A percentile compares a stretch with the other conserved stretches of the same genome.
phyloP scores from a whole-genome alignment of 495 filamentous ascomycete genomes.

The Clavariopsis aquatica region DNA sequence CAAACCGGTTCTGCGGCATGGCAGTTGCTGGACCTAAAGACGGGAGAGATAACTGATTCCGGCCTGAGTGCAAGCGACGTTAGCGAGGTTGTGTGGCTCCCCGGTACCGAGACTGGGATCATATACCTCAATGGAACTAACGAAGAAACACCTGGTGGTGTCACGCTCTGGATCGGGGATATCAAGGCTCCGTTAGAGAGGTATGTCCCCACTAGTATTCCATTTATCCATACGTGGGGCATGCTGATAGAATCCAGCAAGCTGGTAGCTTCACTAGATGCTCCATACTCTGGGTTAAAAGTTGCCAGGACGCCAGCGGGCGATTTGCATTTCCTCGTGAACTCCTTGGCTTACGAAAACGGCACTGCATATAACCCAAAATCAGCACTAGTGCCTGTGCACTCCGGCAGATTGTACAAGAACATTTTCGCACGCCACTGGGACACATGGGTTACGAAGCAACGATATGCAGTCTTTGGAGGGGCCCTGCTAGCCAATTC shows the following conservation, averaged over 20 bases:
- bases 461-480: conserved; percentile 52
- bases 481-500: conserved; percentile 44
- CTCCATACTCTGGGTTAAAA: conserved; percentile 35
- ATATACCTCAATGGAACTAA: conserved; percentile 55
- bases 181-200: conserved; percentile 7
- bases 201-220: conserved; percentile 3
- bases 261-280: conserved; percentile 32
- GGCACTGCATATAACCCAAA: conserved; percentile 64
- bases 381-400: conserved; percentile 55
- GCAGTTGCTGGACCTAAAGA: conserved; percentile 48
- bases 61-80: conserved; percentile 49
- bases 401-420: conserved; percentile 66
- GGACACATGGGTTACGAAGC: conserved; percentile 64
- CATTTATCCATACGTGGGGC: background rate
- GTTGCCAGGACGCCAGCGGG: conserved; percentile 34
- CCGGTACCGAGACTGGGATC: conserved; percentile 47
- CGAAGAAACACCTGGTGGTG: conserved; percentile 47
- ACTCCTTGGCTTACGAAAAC: conserved; percentile 58
- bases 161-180: conserved; percentile 50
- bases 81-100: conserved; percentile 51
- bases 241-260: conserved; percentile 12
- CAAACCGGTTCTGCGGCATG: conserved; percentile 44
- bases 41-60: conserved; percentile 45
- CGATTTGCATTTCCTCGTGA: conserved; percentile 39
- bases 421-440: conserved; percentile 75